Conservation (phyloP, 2,329 filamentous ascomycete genomes). For the Phaeosphaeriaceae sp. region DNA sequence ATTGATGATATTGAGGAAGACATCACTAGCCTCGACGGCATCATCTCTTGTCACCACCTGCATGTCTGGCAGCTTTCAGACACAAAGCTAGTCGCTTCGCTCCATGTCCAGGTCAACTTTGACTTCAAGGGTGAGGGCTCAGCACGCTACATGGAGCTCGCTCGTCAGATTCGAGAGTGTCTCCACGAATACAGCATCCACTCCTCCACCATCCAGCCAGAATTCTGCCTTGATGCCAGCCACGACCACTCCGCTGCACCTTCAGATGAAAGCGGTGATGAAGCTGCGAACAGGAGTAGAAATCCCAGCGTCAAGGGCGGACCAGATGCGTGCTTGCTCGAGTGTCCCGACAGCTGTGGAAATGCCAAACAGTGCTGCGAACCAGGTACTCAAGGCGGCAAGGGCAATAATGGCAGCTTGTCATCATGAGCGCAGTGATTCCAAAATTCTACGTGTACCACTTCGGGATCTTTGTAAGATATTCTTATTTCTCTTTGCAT, state of each 20-base stretch:
- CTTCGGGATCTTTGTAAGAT: constrained; percentile 18
- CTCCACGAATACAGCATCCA: constrained; percentile 96
- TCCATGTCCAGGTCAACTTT: constrained; percentile 92
- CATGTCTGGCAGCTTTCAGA: constrained; percentile 98
- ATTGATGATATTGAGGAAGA: constrained; percentile 92
- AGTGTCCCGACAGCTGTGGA: constrained; percentile 54
- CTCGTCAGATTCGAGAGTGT: constrained; percentile 81
- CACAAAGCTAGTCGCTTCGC: constrained; percentile 89
- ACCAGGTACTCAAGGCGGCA: constrained; percentile 35
- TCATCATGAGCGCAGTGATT: constrained; percentile 14
- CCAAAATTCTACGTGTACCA: constrained; percentile 1
- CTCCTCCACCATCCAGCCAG: constrained; percentile 95
- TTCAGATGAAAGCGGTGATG: constrained; percentile 43
- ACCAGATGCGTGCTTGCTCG: constrained; percentile 50
- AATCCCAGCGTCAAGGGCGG: constrained; percentile 47
- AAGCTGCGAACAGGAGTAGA: constrained; percentile 39
- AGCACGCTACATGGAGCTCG: constrained; percentile 87
- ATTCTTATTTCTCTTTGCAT: constrained; percentile 3
- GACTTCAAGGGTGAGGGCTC: constrained; percentile 83
- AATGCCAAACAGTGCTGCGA: constrained; percentile 53
- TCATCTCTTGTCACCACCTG: constrained; percentile 91
- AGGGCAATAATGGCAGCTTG: constrained; percentile 20
- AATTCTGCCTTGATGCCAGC: constrained; percentile 66
- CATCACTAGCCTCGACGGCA: constrained; percentile 82
- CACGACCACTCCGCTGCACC: constrained; percentile 51